A percentile compares a stretch with the other conserved stretches of the same genome.
Evolutionary conservation across 345 rosid genomes (phyloP).

Genomic region (Adansonia digitata): DNA sequence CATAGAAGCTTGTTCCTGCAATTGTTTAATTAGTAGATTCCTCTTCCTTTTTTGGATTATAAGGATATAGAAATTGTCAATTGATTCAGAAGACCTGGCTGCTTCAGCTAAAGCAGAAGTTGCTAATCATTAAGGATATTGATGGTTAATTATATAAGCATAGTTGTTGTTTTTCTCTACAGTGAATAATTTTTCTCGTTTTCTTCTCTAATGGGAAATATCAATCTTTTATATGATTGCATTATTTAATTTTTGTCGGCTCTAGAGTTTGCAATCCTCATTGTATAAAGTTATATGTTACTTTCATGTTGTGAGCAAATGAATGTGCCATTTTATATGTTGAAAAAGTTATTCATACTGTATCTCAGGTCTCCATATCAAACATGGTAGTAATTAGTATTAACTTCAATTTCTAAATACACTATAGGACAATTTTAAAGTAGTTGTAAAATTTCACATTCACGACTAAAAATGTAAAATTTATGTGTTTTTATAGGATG

Average conservation of each 20-base stretch:
- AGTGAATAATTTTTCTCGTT: background rate
- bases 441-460: background rate
- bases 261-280: background rate
- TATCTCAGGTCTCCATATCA: background rate
- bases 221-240: background rate
- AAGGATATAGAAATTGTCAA: background rate
- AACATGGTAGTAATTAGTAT: background rate
- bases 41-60: background rate
- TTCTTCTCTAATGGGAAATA: background rate
- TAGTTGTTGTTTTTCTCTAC: background rate
- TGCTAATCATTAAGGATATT: background rate
- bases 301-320: background rate
- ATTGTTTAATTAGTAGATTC: background rate
- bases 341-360: background rate
- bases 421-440: background rate
- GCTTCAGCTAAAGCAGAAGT: background rate
- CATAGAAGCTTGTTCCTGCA: background rate
- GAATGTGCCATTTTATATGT: background rate
- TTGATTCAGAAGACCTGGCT: background rate
- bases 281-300: background rate
- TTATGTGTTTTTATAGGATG: constrained; percentile 51
- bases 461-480: background rate
- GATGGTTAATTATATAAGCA: background rate
- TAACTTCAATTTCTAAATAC: background rate
- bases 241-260: background rate